phyloP scores from a whole-genome alignment of 164 flowering plant species.

The Stephania yunnanensis region DNA sequence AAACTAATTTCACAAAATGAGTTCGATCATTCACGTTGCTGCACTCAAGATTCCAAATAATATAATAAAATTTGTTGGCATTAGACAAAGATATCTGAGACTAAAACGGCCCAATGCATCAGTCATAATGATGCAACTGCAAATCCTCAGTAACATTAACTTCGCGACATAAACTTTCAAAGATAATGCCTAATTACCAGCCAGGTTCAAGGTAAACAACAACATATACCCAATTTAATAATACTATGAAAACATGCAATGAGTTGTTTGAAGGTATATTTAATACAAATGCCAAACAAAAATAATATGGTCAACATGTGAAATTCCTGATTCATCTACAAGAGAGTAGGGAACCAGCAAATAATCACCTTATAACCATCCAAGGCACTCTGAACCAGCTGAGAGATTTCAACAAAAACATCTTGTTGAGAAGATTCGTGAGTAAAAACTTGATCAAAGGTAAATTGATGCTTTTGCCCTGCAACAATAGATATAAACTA shows the following conservation, averaged over 20 bases:
- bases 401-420: constrained; percentile 93
- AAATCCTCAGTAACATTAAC: background rate
- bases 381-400: constrained; percentile 96
- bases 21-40: too few relatives aligned
- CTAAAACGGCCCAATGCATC: background rate
- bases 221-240: background rate
- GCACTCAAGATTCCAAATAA: background rate
- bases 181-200: background rate
- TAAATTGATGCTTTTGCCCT: constrained; percentile 87
- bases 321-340: too few relatives aligned
- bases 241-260: background rate
- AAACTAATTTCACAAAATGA: too few relatives aligned
- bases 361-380: constrained; percentile 90
- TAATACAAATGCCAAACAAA: background rate
- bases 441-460: constrained; percentile 83
- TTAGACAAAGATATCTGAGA: background rate
- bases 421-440: constrained; percentile 88
- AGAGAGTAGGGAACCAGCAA: background rate
- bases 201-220: background rate
- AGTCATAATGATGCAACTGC: background rate
- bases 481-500: constrained; percentile 9
- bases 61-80: background rate
- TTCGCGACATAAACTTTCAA: background rate
- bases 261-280: background rate
- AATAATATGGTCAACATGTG: background rate